phyloP scores from a whole-genome alignment of 768 basidiomycete genomes.

The Suillus decipiens region DNA sequence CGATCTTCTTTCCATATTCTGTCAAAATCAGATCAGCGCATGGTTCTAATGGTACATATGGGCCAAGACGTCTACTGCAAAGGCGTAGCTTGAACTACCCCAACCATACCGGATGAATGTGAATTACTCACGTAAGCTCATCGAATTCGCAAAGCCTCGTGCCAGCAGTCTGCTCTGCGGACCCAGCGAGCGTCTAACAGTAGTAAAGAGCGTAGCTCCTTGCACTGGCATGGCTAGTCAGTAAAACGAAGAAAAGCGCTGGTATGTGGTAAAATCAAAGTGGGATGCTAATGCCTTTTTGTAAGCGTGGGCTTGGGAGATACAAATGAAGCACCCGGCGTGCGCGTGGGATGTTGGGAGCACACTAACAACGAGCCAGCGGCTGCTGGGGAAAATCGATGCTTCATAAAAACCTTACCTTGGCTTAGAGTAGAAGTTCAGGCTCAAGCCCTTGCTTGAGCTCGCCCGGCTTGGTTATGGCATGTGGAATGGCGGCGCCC shows the following conservation, averaged over 20 bases:
- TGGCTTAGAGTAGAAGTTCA: constrained; percentile 4
- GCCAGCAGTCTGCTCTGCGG: constrained; percentile 21
- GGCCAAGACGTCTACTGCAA: background rate
- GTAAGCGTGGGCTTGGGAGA: constrained; percentile 19
- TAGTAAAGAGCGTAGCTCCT: constrained; percentile 24
- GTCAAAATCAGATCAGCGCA: background rate
- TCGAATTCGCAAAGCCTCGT: constrained; percentile 32
- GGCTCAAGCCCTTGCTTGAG: background rate
- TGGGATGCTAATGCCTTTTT: constrained; percentile 15
- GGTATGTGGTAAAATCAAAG: constrained; percentile 11
- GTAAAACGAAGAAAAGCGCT: constrained; percentile 17
- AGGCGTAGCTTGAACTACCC: constrained; percentile 1
- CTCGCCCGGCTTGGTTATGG: background rate
- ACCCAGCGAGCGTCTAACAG: constrained; percentile 26
- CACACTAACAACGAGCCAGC: background rate
- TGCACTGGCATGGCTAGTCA: constrained; percentile 18
- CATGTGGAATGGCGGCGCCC: constrained; percentile 6
- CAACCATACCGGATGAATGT: background rate
- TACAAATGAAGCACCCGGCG: constrained; percentile 17
- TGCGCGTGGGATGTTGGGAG: constrained; percentile 24
- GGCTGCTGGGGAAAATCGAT: constrained; percentile 2
- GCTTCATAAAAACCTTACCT: constrained; percentile 6
- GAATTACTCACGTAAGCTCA: constrained; percentile 30
- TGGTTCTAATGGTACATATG: background rate
- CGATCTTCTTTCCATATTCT: constrained; percentile 56